Evolutionary conservation across 768 basidiomycete genomes (phyloP).

Genomic region (Boletus rubropictus): DNA sequence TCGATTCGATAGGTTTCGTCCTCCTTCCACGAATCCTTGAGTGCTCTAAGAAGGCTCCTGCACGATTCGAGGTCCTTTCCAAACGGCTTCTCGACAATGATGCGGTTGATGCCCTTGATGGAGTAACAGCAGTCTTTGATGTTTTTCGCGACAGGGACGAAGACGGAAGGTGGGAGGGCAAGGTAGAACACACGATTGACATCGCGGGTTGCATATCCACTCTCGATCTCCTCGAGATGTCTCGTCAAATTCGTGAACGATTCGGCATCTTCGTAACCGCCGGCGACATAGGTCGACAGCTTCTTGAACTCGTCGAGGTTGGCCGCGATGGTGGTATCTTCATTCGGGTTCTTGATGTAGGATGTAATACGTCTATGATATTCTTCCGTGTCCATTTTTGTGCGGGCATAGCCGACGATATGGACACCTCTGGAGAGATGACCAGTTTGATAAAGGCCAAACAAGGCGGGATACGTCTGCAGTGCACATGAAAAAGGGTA

Average conservation of each 20-base stretch:
- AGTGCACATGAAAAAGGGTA: slow-evolving; percentile 37
- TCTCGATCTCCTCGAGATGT: slow-evolving; percentile 75
- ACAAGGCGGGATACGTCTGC: slow-evolving; percentile 93
- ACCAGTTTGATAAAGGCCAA: slow-evolving; percentile 75
- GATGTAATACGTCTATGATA: slow-evolving; percentile 79
- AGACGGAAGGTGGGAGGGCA: slow-evolving; percentile 95
- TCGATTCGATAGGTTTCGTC: slow-evolving; percentile 99
- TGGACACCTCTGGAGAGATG: slow-evolving; percentile 79
- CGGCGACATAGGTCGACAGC: slow-evolving; percentile 74
- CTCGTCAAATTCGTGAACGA: slow-evolving; percentile 75
- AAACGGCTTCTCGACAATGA: slow-evolving; percentile 98
- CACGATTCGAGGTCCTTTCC: slow-evolving; percentile 90
- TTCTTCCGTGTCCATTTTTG: slow-evolving; percentile 84
- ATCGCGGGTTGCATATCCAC: slow-evolving; percentile 53
- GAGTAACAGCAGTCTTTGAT: slow-evolving; percentile 79
- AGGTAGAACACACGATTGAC: slow-evolving; percentile 92
- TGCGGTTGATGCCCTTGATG: slow-evolving; percentile 69
- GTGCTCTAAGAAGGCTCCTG: slow-evolving; percentile 63
- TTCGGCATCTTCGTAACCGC: slow-evolving; percentile 79
- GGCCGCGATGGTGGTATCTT: slow-evolving; percentile 49
- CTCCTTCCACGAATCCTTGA: slow-evolving; percentile 89
- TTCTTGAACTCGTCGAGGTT: slow-evolving; percentile 81
- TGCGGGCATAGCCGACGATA: slow-evolving; percentile 95
- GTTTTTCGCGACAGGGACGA: slow-evolving; percentile 81
- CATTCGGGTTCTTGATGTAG: slow-evolving; percentile 76